A percentile compares a stretch with the other conserved stretches of the same genome.
Conservation (phyloP, 441 rosid genomes). For the Corymbia citriodora region DNA sequence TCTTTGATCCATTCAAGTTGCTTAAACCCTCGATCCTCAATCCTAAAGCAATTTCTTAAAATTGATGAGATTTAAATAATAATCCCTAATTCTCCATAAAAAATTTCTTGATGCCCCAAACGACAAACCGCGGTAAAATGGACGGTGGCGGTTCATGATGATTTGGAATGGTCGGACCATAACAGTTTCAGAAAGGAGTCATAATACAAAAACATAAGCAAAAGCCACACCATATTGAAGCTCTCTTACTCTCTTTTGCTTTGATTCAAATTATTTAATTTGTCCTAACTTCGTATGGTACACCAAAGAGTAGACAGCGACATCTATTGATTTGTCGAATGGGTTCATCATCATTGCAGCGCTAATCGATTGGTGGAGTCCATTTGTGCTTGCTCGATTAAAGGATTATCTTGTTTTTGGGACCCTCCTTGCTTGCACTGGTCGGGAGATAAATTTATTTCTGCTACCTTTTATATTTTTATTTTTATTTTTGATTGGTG, state of each 20-base stretch:
- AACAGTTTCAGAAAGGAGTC: background rate
- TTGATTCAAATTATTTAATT: background rate
- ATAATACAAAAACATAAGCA: background rate
- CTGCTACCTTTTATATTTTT: background rate
- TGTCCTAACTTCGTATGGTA: background rate
- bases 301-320: background rate
- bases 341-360: background rate
- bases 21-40: background rate
- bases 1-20: rapidly evolving
- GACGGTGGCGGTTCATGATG: background rate
- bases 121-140: background rate
- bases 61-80: background rate
- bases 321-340: background rate
- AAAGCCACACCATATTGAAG: background rate
- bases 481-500: background rate
- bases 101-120: background rate
- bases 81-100: background rate
- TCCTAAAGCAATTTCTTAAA: background rate
- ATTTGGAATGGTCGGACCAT: background rate
- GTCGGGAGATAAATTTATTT: background rate
- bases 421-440: background rate
- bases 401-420: background rate
- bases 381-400: background rate
- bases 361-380: background rate
- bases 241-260: background rate